Evolutionary conservation across 495 filamentous ascomycete genomes (phyloP), one percentile per base, ranked within the genome.

Genomic region (Talaromyces thailandensis): DNA sequence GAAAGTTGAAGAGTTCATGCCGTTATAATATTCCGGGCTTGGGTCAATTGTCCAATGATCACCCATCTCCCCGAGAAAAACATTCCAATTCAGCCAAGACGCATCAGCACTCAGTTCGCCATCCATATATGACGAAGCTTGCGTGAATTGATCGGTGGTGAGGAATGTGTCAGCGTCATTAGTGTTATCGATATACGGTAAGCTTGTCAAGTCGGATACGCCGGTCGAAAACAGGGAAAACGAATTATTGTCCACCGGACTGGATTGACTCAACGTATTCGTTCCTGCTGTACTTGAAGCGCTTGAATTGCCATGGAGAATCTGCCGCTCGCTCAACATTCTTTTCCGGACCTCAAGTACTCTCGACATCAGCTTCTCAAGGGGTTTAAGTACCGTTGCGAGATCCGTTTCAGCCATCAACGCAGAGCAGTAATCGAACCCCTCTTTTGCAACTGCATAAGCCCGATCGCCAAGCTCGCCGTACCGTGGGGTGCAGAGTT

Each of bases 371-470:
- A 93, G 75, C 63, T 87, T 91, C 51, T 79, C 79, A 55, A 93
- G 73, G 1, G 89, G 88, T 45, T 83, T 77, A 88, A 88, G 93
- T 1, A 92, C 77, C 67, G 81, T 84, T 2, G 80, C 82, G 16
- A 80, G 76, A 63, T 79, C 80, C 25, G 80, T 77, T 32, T 86
- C 77, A 8, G 81, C 82, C 50, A 83, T 70, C 0, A 75, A 65
- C 32, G 51, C 73, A 9, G 81, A 81, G 51, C 80, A 78, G 28
- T 71, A 70, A 51, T 81, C 76, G 64, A 85, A 88, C 12, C 81
- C 78, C 2, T 75, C 67, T 37, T 88, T 84, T 3, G 96, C 74
- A 0, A 87, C 84, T 1, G 72, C 68, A 92, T 92, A 96, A 12
- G 86, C 90, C 4, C 87, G 81, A 52, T 89, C 86, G 24, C 51